A percentile compares a stretch with the other conserved stretches of the same genome.
Evolutionary conservation across 1,284 basidiomycete species (phyloP).

Genomic region (Trichosporon sp.): DNA sequence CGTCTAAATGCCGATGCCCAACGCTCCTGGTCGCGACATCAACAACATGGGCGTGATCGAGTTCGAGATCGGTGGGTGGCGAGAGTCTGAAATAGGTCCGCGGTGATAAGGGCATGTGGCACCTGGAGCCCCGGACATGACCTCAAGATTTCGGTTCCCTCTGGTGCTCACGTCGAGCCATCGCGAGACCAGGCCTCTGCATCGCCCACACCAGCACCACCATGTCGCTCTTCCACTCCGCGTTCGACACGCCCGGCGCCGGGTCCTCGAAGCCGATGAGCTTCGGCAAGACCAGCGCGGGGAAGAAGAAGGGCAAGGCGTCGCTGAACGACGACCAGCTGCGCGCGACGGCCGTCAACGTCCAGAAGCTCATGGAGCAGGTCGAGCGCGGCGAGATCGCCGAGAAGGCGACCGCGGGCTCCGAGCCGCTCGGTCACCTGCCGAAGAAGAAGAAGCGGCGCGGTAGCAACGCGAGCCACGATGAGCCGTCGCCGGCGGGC

Average conservation of each 20-base stretch:
- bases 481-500: not conserved
- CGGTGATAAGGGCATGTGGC: constrained; percentile 15
- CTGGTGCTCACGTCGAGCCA: not conserved
- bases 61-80: constrained; percentile 8
- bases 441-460: constrained; percentile 6
- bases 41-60: not conserved
- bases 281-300: not conserved
- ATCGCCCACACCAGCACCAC: not conserved
- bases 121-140: constrained; percentile 4
- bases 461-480: not conserved
- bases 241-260: constrained; percentile 31
- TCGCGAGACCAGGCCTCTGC: not conserved
- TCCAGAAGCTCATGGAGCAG: constrained; percentile 70
- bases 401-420: constrained; percentile 24
- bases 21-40: not conserved
- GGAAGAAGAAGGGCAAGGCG: constrained; percentile 63
- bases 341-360: constrained; percentile 58
- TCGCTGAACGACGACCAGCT: constrained; percentile 32
- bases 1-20: not conserved
- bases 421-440: not conserved
- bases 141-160: constrained; percentile 9
- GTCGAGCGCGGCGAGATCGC: constrained; percentile 51
- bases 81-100: not conserved
- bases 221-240: constrained; percentile 45
- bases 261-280: constrained; percentile 19